These are phyloP conservation scores for Hirsutella rhossiliensis DNA, from an alignment of 2,329 filamentous ascomycete species.

Conservation along the genomic window DNA sequence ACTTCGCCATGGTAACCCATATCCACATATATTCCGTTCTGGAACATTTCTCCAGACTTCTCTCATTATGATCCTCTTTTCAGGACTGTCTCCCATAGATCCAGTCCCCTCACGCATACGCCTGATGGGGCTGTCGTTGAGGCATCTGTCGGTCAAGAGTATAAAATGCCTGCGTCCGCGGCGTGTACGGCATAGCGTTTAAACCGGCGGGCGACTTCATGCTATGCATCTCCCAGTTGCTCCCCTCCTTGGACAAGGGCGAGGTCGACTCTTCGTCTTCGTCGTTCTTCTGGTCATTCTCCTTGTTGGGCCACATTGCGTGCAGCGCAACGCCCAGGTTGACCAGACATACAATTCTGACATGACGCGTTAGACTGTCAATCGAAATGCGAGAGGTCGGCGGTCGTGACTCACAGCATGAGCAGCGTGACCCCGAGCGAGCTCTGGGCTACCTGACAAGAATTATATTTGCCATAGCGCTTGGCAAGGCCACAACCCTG, in stretches of 20 bases:
- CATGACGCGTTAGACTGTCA: not conserved
- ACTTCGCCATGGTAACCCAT: too few species aligned
- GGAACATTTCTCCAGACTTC: too few species aligned
- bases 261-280: slow-evolving; percentile 26
- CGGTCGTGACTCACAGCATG: slow-evolving; percentile 49
- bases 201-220: slow-evolving; percentile 25
- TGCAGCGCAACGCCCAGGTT: slow-evolving; percentile 49
- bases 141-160: slow-evolving; percentile 47
- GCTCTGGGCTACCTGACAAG: slow-evolving; percentile 57
- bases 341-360: slow-evolving; percentile 45
- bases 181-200: slow-evolving; percentile 41
- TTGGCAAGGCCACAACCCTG: slow-evolving; percentile 54
- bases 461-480: slow-evolving; percentile 37
- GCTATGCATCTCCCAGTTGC: slow-evolving; percentile 46
- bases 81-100: too few species aligned
- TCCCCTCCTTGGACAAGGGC: slow-evolving; percentile 26
- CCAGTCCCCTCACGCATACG: not conserved
- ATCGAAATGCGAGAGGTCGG: too few species aligned
- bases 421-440: slow-evolving; percentile 51
- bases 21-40: too few species aligned
- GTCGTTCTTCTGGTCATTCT: slow-evolving; percentile 33
- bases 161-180: slow-evolving; percentile 56
- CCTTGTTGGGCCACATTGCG: slow-evolving; percentile 43
- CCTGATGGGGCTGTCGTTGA: slow-evolving; percentile 23
- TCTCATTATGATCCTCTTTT: too few species aligned